phyloP scores from a whole-genome alignment of 768 basidiomycete species.

The Phlegmacium glaucopus region DNA sequence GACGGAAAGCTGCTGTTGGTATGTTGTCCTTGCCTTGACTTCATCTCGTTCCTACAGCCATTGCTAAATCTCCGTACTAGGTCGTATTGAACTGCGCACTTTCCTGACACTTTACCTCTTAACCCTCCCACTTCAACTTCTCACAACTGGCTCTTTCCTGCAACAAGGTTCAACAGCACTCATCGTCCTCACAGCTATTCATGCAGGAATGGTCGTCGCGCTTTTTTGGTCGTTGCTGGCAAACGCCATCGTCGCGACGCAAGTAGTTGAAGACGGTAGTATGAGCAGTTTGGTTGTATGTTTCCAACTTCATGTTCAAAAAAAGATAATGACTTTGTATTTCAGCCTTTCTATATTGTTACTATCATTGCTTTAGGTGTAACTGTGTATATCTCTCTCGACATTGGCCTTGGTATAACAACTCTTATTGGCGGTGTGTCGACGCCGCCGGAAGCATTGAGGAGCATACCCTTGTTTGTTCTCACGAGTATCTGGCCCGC shows the following conservation, averaged over 20 bases:
- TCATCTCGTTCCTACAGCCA: not conserved
- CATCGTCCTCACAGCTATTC: constrained; percentile 69
- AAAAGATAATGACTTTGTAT: not conserved
- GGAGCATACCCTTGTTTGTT: constrained; percentile 76
- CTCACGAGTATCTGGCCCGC: constrained; percentile 41
- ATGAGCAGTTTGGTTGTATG: constrained; percentile 62
- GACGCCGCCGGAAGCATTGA: constrained; percentile 50
- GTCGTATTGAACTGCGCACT: constrained; percentile 70
- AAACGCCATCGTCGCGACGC: constrained; percentile 79
- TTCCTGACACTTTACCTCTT: constrained; percentile 67
- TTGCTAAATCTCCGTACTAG: constrained; percentile 10
- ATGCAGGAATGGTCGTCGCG: constrained; percentile 72
- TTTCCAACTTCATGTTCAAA: constrained; percentile 8
- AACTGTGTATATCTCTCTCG: constrained; percentile 82
- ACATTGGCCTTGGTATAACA: constrained; percentile 71
- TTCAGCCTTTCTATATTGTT: constrained; percentile 62
- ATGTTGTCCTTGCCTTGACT: constrained; percentile 9
- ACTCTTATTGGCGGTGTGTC: constrained; percentile 52
- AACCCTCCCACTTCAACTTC: constrained; percentile 73
- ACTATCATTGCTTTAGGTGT: constrained; percentile 59
- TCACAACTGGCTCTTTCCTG: constrained; percentile 78
- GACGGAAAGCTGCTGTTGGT: constrained; percentile 86
- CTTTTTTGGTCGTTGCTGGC: constrained; percentile 79
- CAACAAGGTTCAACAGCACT: constrained; percentile 73
- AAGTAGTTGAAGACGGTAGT: constrained; percentile 91